Percentiles rank a stretch among this genome's conserved stretches.
Evolutionary conservation across 176 grass and related monocot genomes (phyloP).

Genomic region (Ensete ventricosum): DNA sequence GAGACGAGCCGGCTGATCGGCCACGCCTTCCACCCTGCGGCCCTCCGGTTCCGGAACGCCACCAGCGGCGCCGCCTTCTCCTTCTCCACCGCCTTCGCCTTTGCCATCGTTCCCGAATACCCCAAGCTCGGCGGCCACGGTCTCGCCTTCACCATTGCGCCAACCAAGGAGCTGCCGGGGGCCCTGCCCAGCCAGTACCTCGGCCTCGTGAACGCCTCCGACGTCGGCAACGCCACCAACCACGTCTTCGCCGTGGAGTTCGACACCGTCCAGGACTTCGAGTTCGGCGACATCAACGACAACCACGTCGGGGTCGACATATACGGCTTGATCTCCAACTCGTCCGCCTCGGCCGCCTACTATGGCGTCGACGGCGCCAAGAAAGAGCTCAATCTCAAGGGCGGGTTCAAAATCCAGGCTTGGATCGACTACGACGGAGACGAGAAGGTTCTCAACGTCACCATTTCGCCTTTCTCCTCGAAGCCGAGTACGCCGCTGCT

Average conservation of each 20-base stretch:
- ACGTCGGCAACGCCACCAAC: slow-evolving; percentile 61
- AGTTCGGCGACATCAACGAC: slow-evolving; percentile 82
- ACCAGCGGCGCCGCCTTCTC: slow-evolving; percentile 36
- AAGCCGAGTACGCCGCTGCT: slow-evolving; percentile 53
- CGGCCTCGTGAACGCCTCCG: slow-evolving; percentile 44
- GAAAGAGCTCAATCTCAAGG: slow-evolving; percentile 47
- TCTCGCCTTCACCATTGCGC: slow-evolving; percentile 45
- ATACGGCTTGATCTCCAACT: slow-evolving; percentile 51
- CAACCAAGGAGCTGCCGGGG: slow-evolving; percentile 39
- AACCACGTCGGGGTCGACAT: slow-evolving; percentile 83
- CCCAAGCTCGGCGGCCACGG: slow-evolving; percentile 73
- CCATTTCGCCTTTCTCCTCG: slow-evolving; percentile 14
- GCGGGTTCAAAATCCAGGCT: slow-evolving; percentile 36
- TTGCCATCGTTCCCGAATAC: slow-evolving; percentile 69
- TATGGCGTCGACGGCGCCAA: slow-evolving; percentile 8
- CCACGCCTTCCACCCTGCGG: slow-evolving; percentile 25
- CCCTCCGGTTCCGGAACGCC: slow-evolving; percentile 41
- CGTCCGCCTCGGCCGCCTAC: slow-evolving; percentile 34
- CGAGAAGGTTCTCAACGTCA: slow-evolving; percentile 31
- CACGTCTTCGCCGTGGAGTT: slow-evolving; percentile 88
- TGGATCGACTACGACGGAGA: slow-evolving; percentile 81
- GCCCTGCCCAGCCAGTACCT: slow-evolving; percentile 84
- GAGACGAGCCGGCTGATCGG: slow-evolving; percentile 58
- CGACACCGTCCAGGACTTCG: slow-evolving; percentile 91
- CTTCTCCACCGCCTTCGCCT: slow-evolving; percentile 71